These are phyloP conservation scores for Lactarius pseudohatsudake DNA, from an alignment of 768 basidiomycete genomes.

Conservation along the genomic window DNA sequence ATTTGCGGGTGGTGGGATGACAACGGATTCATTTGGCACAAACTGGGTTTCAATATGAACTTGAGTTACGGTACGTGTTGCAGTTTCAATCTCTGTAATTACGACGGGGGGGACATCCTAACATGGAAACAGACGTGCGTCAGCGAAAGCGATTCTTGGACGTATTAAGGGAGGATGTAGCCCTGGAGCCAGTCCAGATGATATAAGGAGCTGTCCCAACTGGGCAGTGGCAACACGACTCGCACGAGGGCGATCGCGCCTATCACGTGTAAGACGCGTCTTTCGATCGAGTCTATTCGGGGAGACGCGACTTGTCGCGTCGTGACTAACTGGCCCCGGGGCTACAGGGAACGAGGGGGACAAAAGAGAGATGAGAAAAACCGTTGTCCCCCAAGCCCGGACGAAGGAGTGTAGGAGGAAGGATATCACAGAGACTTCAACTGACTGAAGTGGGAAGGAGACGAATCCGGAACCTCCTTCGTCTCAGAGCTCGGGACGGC, in stretches of 20 bases:
- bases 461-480: slow-evolving; percentile 64
- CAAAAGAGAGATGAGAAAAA: slow-evolving; percentile 52
- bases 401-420: slow-evolving; percentile 72
- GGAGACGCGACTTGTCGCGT: slow-evolving; percentile 28
- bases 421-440: slow-evolving; percentile 70
- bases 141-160: slow-evolving; percentile 27
- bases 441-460: slow-evolving; percentile 45
- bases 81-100: slow-evolving; percentile 55
- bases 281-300: slow-evolving; percentile 33
- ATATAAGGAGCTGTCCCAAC: slow-evolving; percentile 1
- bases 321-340: slow-evolving; percentile 30
- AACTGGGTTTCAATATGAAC: slow-evolving; percentile 39
- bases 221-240: slow-evolving; percentile 32
- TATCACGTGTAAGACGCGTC: slow-evolving; percentile 31
- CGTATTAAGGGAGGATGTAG: slow-evolving; percentile 31
- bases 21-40: slow-evolving; percentile 46
- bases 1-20: slow-evolving; percentile 73
- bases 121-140: slow-evolving; percentile 27
- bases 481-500: slow-evolving; percentile 94
- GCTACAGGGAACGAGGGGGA: slow-evolving; percentile 66
- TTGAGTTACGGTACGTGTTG: slow-evolving; percentile 52
- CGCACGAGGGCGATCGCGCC: slow-evolving; percentile 24
- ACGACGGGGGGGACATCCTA: slow-evolving; percentile 45
- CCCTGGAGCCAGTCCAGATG: slow-evolving; percentile 23
- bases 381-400: slow-evolving; percentile 90